A percentile compares a stretch with the other conserved stretches of the same genome.
These are phyloP conservation scores for Pouteria glomerata DNA, from an alignment of 148 eudicot genomes.

Conservation along the genomic window DNA sequence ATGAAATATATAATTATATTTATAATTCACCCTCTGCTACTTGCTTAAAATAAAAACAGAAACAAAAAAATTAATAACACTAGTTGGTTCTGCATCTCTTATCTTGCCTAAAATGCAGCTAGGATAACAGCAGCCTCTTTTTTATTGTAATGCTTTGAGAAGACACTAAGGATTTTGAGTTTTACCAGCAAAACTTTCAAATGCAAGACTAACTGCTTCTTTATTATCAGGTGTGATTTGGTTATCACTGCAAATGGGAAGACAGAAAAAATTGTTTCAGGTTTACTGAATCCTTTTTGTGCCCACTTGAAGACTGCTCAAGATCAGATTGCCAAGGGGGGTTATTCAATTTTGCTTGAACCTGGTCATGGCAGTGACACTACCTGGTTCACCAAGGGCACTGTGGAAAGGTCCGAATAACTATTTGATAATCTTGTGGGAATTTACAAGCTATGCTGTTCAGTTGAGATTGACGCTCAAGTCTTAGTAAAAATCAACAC, in stretches of 20 bases:
- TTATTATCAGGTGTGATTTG: constrained; percentile 76
- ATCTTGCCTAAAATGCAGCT: no score
- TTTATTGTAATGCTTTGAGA: no score
- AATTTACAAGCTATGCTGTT: background rate
- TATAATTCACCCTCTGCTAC: no score
- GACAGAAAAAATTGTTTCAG: constrained; percentile 86
- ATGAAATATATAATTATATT: no score
- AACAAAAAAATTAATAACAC: no score
- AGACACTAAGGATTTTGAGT: background rate
- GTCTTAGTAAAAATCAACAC: background rate
- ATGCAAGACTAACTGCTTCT: constrained; percentile 12
- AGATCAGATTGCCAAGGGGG: constrained; percentile 95
- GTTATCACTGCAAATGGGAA: constrained; percentile 73
- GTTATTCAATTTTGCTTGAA: constrained; percentile 83
- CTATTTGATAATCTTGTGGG: constrained; percentile 2
- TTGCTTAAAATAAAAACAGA: no score
- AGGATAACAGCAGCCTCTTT: no score
- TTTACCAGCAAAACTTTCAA: background rate
- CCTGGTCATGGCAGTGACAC: constrained; percentile 62
- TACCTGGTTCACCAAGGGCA: constrained; percentile 93
- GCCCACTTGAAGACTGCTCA: constrained; percentile 90
- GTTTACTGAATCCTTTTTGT: constrained; percentile 82
- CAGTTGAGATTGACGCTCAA: background rate
- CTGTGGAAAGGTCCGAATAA: constrained; percentile 81
- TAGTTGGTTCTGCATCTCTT: no score